Conservation (phyloP, 495 filamentous ascomycete genomes). For the Hypoxylon fragiforme region DNA sequence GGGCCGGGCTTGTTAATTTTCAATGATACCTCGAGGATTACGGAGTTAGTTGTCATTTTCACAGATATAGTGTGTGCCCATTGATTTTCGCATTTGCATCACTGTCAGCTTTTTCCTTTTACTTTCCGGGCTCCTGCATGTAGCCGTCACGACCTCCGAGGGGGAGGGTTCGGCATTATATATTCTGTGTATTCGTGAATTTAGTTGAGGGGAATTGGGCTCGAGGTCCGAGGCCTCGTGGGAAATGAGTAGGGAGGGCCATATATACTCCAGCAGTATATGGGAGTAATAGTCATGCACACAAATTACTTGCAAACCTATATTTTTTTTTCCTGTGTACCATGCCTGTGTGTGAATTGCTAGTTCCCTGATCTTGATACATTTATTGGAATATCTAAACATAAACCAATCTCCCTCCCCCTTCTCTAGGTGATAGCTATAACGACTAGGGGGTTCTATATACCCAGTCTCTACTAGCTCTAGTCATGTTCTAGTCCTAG, state of each 20-base stretch:
- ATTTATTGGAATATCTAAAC: too few species aligned
- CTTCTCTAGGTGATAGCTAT: too few species aligned
- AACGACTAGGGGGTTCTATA: too few species aligned
- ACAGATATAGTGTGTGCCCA: constrained; percentile 12
- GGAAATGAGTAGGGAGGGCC: constrained; percentile 3
- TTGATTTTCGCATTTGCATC: constrained; percentile 31
- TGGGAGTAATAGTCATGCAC: constrained; percentile 22
- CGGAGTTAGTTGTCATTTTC: constrained; percentile 31
- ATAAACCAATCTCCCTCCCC: too few species aligned
- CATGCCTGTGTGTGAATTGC: too few species aligned
- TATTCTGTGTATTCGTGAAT: constrained; percentile 33
- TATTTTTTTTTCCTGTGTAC: neutral
- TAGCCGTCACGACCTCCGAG: constrained; percentile 23
- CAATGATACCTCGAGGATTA: constrained; percentile 41
- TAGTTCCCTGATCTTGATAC: too few species aligned
- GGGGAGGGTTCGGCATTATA: constrained; percentile 27
- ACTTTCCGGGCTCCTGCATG: constrained; percentile 35
- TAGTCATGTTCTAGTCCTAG: too few species aligned
- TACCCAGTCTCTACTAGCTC: too few species aligned
- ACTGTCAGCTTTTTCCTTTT: neutral
- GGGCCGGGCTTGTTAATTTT: constrained; percentile 29
- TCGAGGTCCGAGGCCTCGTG: neutral
- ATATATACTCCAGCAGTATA: constrained; percentile 24
- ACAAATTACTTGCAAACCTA: neutral
- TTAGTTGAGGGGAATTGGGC: constrained; percentile 19